phyloP scores from a whole-genome alignment of 1,139 yeast genomes.

The Candida tunisiensis region DNA sequence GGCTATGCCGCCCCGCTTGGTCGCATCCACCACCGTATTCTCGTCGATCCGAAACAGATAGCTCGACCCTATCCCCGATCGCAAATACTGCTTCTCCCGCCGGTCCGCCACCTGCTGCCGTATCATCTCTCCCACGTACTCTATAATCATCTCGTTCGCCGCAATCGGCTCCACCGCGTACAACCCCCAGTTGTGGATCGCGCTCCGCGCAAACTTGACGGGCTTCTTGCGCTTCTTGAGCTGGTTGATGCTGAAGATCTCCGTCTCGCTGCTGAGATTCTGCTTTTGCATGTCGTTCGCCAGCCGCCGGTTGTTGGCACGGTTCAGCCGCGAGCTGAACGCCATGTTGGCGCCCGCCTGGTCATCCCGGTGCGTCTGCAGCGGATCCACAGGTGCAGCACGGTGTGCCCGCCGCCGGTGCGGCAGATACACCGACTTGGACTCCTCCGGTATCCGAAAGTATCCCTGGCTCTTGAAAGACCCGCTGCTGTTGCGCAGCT shows the following conservation, averaged over 20 bases:
- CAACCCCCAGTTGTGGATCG: constrained; percentile 96
- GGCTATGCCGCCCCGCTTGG: constrained; percentile 94
- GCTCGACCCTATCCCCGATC: constrained; percentile 91
- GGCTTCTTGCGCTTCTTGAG: constrained; percentile 1
- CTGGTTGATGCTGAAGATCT: constrained; percentile 47
- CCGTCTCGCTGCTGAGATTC: constrained; percentile 68
- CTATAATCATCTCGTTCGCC: constrained; percentile 93
- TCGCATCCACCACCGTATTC: constrained; percentile 91
- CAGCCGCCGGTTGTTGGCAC: constrained; percentile 79
- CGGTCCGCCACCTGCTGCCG: constrained; percentile 92
- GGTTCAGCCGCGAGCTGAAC: constrained; percentile 67
- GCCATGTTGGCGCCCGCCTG: constrained; percentile 10
- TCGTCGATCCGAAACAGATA: constrained; percentile 88
- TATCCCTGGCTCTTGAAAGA: constrained; percentile 54
- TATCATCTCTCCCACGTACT: constrained; percentile 93
- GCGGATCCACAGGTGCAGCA: constrained; percentile 16
- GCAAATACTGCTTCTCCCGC: constrained; percentile 70
- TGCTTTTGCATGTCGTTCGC: constrained; percentile 82
- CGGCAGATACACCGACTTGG: constrained; percentile 63
- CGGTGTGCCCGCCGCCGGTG: constrained; percentile 48
- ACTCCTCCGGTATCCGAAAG: constrained; percentile 51
- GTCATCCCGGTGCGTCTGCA: constrained; percentile 14
- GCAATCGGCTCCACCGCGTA: constrained; percentile 91
- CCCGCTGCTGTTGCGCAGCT: constrained; percentile 7
- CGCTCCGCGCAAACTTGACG: constrained; percentile 88